phyloP scores from a whole-genome alignment of 1,284 basidiomycete species.

The Anthracocystis setariae region DNA sequence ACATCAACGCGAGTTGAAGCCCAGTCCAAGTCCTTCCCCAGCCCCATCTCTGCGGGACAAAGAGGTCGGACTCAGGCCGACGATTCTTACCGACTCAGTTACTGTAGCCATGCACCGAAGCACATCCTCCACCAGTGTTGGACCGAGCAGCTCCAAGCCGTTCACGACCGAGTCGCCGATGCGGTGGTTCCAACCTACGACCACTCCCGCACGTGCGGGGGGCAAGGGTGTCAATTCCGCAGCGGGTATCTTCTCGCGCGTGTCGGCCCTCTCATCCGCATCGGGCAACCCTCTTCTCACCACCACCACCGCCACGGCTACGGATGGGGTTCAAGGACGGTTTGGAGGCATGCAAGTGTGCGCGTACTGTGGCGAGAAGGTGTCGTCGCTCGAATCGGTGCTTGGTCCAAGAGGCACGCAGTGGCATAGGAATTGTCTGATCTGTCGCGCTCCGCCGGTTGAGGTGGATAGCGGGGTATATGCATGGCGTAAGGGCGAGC shows the following conservation, averaged over 20 bases:
- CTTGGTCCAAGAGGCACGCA: constrained; percentile 48
- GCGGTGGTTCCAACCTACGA: constrained; percentile 45
- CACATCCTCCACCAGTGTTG: neutral
- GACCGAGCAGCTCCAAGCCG: neutral
- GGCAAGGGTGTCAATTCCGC: constrained; percentile 37
- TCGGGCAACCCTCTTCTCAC: constrained; percentile 11
- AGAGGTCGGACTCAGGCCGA: neutral
- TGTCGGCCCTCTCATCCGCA: constrained; percentile 13
- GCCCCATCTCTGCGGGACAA: constrained; percentile 13
- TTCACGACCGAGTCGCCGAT: neutral
- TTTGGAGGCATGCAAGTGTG: constrained; percentile 54
- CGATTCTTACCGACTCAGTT: neutral
- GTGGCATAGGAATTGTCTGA: constrained; percentile 53
- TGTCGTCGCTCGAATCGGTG: constrained; percentile 50
- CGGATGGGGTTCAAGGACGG: too few species aligned
- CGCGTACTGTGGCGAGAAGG: constrained; percentile 40
- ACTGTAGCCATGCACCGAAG: neutral
- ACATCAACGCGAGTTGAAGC: constrained; percentile 41
- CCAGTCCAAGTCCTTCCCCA: constrained; percentile 29
- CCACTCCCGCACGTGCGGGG: constrained; percentile 48
- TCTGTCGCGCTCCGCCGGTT: constrained; percentile 30
- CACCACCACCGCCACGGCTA: neutral
- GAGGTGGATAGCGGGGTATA: neutral
- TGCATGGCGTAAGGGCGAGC: constrained; percentile 1
- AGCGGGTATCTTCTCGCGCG: constrained; percentile 43